A percentile compares a stretch with the other conserved stretches of the same genome.
Conservation (phyloP, 2,329 filamentous ascomycete species). For the Talaromyces sp. region DNA sequence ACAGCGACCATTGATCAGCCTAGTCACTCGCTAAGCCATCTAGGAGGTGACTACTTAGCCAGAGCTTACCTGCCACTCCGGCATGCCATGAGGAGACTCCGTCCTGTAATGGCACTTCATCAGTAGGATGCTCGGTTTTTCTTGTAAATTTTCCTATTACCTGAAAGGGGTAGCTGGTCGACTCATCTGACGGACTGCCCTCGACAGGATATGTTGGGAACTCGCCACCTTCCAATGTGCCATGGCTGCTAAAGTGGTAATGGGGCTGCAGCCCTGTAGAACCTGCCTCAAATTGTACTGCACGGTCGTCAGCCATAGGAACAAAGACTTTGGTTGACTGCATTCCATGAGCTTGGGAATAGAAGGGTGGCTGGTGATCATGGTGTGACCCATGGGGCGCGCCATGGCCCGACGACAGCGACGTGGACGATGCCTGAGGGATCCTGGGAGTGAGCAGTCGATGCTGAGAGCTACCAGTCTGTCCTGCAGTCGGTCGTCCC, state of each 20-base stretch:
- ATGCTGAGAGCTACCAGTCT: constrained; percentile 24
- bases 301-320: background rate
- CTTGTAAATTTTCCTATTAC: background rate
- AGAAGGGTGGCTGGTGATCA: background rate
- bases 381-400: background rate
- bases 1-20: constrained; percentile 10
- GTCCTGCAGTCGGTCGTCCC: constrained; percentile 18
- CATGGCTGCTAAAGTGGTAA: background rate
- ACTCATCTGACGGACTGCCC: background rate
- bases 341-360: background rate
- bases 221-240: background rate
- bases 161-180: background rate
- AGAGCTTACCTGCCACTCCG: constrained; percentile 11
- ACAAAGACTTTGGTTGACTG: background rate
- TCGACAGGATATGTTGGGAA: background rate
- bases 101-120: background rate
- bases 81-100: constrained; percentile 6
- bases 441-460: constrained; percentile 30
- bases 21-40: constrained; percentile 7
- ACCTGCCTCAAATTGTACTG: constrained; percentile 5
- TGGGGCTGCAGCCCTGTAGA: background rate
- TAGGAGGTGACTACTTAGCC: background rate
- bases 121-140: background rate
- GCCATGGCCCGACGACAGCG: background rate
- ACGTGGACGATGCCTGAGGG: constrained; percentile 7